Evolutionary conservation across 192 early-diverging fungal species (phyloP), one percentile per base, ranked within the genome.

Genomic region (Coemansia sp.): DNA sequence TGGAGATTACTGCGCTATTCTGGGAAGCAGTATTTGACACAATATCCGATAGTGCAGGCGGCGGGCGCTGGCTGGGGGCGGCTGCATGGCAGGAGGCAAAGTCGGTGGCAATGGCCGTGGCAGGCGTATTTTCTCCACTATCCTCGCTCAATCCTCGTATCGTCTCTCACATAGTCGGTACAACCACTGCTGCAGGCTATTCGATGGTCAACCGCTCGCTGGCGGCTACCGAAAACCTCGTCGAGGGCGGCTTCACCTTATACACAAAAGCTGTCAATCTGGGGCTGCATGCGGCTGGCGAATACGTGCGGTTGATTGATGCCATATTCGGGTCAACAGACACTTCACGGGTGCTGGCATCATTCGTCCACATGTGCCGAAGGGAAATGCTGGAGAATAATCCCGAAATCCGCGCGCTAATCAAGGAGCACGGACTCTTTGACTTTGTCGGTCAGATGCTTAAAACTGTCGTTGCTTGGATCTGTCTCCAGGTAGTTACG

Each of bases 311-410:
- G 1, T 76, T 94, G n/a, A 84, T 98, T 38, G 97, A 97, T 78
- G 94, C 92, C 5, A 67, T 98, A 8, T 97, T 98, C 84, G 97
- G 97, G 22, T 88, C 90, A 2, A 97, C 93, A 6, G 95, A 98
- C 68, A 94, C 96, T 0, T 95, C 94, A 16, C 84, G 90, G 24
- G 93, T 93, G 12, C 73, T 95, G 26, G 88, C 90, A 1, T 87
- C 91, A 21, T 85, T 96, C 49, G 88, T 96, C 28, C 75, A 88
- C 34, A 76, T 96, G 54, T 86, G 93, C 26, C 86, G 87, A 48
- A 82, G 87, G 19, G 93, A 95, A 74, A 71, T 90, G 5, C 68
- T 85, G 56, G 85, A 90, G 12, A 85, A 76, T 24, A 81, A 90
- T 65, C 84, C 86, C 3, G 88, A 89, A 27, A 86, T 88, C 54